A percentile compares a stretch with the other conserved stretches of the same genome.
These are phyloP conservation scores for Talaromyces sp. DNA, from an alignment of 2,329 filamentous ascomycete genomes.

Conservation along the genomic window DNA sequence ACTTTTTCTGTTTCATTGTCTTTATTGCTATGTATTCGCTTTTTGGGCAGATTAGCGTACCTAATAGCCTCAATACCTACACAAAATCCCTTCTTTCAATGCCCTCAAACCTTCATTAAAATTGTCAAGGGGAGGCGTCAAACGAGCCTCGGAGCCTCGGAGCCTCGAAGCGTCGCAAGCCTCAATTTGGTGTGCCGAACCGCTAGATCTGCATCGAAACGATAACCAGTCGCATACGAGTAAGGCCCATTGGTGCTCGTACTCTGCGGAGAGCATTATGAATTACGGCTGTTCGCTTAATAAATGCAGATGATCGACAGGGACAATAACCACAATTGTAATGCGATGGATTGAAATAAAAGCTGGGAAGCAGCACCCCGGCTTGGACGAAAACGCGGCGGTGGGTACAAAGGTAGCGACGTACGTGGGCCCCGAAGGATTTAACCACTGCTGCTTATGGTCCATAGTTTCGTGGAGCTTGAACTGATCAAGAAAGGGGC, in stretches of 20 bases:
- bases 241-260: background rate
- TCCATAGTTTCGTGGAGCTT: background rate
- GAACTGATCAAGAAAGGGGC: background rate
- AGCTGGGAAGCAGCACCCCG: background rate
- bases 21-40: background rate
- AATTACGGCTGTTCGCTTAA: background rate
- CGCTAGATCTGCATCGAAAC: background rate
- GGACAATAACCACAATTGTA: background rate
- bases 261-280: background rate
- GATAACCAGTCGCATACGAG: background rate
- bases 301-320: background rate
- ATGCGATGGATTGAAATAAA: background rate
- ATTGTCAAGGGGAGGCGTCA: background rate
- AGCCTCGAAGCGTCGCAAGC: background rate
- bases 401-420: background rate
- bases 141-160: background rate
- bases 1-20: background rate
- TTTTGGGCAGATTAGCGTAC: background rate
- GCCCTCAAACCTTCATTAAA: background rate
- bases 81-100: background rate
- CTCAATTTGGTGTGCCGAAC: background rate
- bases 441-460: background rate
- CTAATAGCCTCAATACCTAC: background rate
- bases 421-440: background rate
- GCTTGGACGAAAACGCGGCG: background rate